A percentile compares a stretch with the other conserved stretches of the same genome.
phyloP scores from a whole-genome alignment of 768 basidiomycete genomes.

The Mycena pura region DNA sequence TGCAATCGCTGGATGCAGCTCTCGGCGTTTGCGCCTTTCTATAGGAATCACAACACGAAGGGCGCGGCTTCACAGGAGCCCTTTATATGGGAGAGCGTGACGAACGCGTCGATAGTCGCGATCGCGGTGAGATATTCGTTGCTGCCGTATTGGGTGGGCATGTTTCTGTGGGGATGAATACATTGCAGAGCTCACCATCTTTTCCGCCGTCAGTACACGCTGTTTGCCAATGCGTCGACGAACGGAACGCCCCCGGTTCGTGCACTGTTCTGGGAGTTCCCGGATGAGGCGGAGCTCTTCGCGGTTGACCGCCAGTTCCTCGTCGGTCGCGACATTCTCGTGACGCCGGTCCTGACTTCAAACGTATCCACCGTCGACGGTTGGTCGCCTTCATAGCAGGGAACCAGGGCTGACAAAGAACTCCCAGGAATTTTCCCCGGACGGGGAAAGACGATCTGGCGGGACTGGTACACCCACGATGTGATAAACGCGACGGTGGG shows the following conservation, averaged over 20 bases:
- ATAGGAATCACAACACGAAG: conserved; percentile 74
- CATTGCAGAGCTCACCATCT: conserved; percentile 14
- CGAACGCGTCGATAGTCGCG: conserved; percentile 71
- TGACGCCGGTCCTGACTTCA: conserved; percentile 78
- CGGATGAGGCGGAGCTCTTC: conserved; percentile 69
- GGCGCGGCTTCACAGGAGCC: conserved; percentile 80
- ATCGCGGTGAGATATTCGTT: conserved; percentile 73
- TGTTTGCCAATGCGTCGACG: conserved; percentile 74
- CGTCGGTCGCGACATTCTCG: conserved; percentile 71
- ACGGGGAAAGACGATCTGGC: conserved; percentile 62
- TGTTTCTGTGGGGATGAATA: conserved; percentile 5
- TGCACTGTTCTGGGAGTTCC: conserved; percentile 82
- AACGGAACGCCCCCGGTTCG: conserved; percentile 73
- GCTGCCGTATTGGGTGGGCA: conserved; percentile 78
- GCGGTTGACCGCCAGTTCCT: conserved; percentile 72
- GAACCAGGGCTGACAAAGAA: conserved; percentile 8
- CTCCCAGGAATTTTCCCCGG: conserved; percentile 69
- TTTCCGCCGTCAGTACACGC: conserved; percentile 60
- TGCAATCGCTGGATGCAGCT: conserved; percentile 89
- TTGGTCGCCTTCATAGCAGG: conserved; percentile 33
- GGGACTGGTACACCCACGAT: conserved; percentile 77
- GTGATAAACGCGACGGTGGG: conserved; percentile 51
- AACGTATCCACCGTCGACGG: conserved; percentile 73
- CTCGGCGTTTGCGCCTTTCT: conserved; percentile 82
- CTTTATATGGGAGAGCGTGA: conserved; percentile 82